Base-by-base conservation (phyloP, 1,139 yeast genomes). In the Casaregolazyma suthepensis region DNA sequence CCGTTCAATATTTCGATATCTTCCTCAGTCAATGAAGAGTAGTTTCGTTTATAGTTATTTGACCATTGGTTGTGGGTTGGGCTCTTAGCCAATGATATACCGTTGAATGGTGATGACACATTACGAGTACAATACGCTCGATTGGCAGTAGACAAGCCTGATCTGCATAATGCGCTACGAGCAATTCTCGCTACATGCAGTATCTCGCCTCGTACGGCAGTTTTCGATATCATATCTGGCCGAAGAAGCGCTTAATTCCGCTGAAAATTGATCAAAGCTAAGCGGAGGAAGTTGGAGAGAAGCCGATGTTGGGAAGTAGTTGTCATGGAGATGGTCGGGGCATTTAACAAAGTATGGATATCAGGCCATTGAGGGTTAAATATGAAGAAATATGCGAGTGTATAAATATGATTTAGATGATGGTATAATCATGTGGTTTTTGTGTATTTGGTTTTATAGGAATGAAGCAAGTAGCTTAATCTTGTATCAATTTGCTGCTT, bases 1-100 rank as follows among this genome's bases (percentile, higher is more conserved):
- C 79, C 83, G 7, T 50, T 42, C 20, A 57, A 54, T 15, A 26
- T 50, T 19, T 37, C 50, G 18, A 29, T 40, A 5, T 46, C 45
- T 19, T 47, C 17, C 18, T 50, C 51, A 13, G 51, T 17, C 35
- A 37, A 45, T 15, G 38, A 46, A 13, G 53, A 50, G 13, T 22
- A 50, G 5, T 9, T 22, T n/a, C 50, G 50, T 17, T 12, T 35
- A 17, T 37, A 31, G 23, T 35, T 15, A 12, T 22, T 46, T 13
- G 29, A n/a, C 35, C 38, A 38, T n/a, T 15, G 5, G 5, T 19
- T 12, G 26, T 15, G 45, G 7, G 6, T 18, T 9, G 15, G 12
- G 23, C 26, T 20, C 18, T 46, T 15, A 20, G 38, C 50, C 50
- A 47, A 47, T 47, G 15, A 37, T 35, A 22, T 13, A 22, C 38